phyloP scores from a whole-genome alignment of 2,329 filamentous ascomycete species.

The Pseudogymnoascus sp. region DNA sequence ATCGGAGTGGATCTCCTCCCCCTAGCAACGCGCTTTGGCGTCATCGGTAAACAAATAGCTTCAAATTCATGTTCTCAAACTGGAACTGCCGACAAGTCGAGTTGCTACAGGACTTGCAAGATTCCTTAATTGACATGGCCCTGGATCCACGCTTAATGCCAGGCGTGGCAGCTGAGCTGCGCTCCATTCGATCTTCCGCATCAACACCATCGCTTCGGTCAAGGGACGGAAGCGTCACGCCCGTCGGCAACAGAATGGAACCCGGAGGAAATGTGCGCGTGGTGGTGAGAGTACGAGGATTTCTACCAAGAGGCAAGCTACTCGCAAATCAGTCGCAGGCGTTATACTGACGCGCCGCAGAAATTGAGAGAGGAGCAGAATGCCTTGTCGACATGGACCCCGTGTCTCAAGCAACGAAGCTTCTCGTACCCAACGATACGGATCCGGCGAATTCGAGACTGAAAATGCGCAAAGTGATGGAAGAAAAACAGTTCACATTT shows the following conservation, averaged over 20 bases:
- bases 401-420: slow-evolving; percentile 71
- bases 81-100: slow-evolving; percentile 22
- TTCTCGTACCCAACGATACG: slow-evolving; percentile 59
- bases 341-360: slow-evolving; percentile 39
- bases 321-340: neutral
- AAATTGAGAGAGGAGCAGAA: slow-evolving; percentile 69
- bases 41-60: slow-evolving; percentile 13
- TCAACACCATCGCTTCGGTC: slow-evolving; percentile 73
- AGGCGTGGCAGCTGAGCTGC: slow-evolving; percentile 31
- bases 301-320: slow-evolving; percentile 65
- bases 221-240: slow-evolving; percentile 57
- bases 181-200: slow-evolving; percentile 54
- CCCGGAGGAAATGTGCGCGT: slow-evolving; percentile 72
- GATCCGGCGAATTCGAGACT: slow-evolving; percentile 48
- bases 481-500: slow-evolving; percentile 90
- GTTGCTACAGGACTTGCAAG: slow-evolving; percentile 22
- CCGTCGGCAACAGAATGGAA: slow-evolving; percentile 46
- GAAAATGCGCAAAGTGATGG: slow-evolving; percentile 65
- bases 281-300: slow-evolving; percentile 72
- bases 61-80: slow-evolving; percentile 24
- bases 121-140: slow-evolving; percentile 34
- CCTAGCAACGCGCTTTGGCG: slow-evolving; percentile 12
- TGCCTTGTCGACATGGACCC: slow-evolving; percentile 93
- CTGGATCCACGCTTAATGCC: slow-evolving; percentile 40
- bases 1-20: slow-evolving; percentile 10